These are phyloP conservation scores for Datisca glomerata DNA, from an alignment of 306 rosid species.

Conservation along the genomic window DNA sequence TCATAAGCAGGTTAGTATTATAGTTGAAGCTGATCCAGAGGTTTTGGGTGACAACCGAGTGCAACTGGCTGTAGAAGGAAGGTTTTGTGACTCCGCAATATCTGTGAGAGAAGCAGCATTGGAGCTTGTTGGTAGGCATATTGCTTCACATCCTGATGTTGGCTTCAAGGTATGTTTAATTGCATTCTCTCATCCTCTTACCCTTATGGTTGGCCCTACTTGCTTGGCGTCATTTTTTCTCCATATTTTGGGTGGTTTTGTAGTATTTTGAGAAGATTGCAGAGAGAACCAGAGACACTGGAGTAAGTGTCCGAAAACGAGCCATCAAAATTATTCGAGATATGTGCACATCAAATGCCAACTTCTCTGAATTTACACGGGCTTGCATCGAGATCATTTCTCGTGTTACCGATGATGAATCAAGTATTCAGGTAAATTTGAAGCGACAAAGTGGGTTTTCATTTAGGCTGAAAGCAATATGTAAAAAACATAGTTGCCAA, in stretches of 20 bases:
- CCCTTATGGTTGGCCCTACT: neutral
- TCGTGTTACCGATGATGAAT: slow-evolving; percentile 84
- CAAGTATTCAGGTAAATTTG: slow-evolving; percentile 76
- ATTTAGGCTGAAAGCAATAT: too few species aligned
- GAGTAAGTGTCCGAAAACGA: slow-evolving; percentile 93
- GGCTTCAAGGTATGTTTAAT: slow-evolving; percentile 71
- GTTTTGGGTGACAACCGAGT: slow-evolving; percentile 84
- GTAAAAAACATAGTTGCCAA: too few species aligned
- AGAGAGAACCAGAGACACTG: slow-evolving; percentile 90
- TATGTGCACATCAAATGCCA: slow-evolving; percentile 78
- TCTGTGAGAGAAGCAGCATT: slow-evolving; percentile 96
- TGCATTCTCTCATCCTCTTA: slow-evolving; percentile 9
- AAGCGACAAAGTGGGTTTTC: neutral
- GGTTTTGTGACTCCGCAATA: slow-evolving; percentile 93
- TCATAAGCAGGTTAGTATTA: slow-evolving; percentile 80
- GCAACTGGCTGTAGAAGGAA: slow-evolving; percentile 83
- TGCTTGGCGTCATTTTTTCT: slow-evolving; percentile 1
- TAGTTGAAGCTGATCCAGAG: slow-evolving; percentile 99
- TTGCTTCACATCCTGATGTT: slow-evolving; percentile 97
- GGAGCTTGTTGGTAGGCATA: slow-evolving; percentile 99
- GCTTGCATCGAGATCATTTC: slow-evolving; percentile 90
- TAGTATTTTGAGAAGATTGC: slow-evolving; percentile 96
- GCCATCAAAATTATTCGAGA: slow-evolving; percentile 96
- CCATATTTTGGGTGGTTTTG: slow-evolving; percentile 14
- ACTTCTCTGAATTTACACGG: slow-evolving; percentile 71